Evolutionary conservation across 2,329 filamentous ascomycete genomes (phyloP), one percentile per base, ranked within the genome.

Genomic region (Cadophora luteo-olivacea): DNA sequence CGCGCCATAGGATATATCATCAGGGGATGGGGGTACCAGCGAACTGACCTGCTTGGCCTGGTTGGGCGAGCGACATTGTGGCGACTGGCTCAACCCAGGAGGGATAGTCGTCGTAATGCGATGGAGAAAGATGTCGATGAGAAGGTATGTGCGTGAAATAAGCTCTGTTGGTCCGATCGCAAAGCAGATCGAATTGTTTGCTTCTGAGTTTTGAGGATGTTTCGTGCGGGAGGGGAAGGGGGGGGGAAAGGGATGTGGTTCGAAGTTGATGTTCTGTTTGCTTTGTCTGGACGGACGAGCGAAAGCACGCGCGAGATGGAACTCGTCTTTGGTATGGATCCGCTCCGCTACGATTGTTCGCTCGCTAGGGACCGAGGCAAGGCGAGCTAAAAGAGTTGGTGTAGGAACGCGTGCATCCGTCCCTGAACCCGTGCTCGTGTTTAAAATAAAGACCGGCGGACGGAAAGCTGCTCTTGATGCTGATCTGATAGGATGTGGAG

Each of bases 41-140:
- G 66, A 57, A 76, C 72, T 74, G 65, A 76, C 75, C 74, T 75
- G 70, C 55, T 65, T 70, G 65, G 55, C 69, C 70, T 74, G 74
- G 74, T 75, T 77, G 75, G 75, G 67, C 62, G 73, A 75, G 64
- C 24, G 76, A 77, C 76, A 77, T 77, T 61, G 66, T 75, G 72
- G 68, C 71, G 38, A 72, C 66, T 57, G n/a, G 65, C 61, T n/a
- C 33, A n/a, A 48, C 49, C 68, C 49, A 65, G 68, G 70, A 68
- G 69, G 63, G 55, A 54, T 63, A 64, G 68, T 61, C 61, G 64
- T 67, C 48, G 64, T 66, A 67, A 60, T 64, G 29, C 32, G 24
- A 61, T 52, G 60, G 25, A 29, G 57, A 54, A 41, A 29, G 33
- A 61, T 61, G 57, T 12, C 14, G 22, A 41, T n/a, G 22, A 25